Evolutionary conservation across 2,329 filamentous ascomycete species (phyloP).

Genomic region (Paraconiothyrium brasiliense): DNA sequence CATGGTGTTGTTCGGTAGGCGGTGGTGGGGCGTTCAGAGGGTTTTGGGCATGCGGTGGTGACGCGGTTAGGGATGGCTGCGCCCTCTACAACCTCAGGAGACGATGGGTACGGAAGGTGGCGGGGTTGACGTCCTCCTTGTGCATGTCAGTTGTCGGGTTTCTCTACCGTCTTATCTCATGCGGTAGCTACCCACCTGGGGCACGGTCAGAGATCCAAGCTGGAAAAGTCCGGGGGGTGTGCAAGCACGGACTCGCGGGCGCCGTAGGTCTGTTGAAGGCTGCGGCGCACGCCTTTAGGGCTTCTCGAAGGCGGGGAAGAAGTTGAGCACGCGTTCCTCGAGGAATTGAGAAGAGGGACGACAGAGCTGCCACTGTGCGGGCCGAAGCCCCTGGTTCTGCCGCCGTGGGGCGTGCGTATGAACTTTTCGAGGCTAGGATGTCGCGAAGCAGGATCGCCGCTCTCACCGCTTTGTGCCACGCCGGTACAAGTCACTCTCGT

Average conservation of each 20-base stretch:
- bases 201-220: slow-evolving; percentile 4
- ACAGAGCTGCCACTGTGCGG: slow-evolving; percentile 10
- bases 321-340: not conserved
- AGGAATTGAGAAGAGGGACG: slow-evolving; percentile 1
- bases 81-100: not conserved
- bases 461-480: slow-evolving; percentile 25
- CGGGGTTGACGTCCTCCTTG: slow-evolving; percentile 1
- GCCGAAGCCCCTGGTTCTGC: slow-evolving; percentile 11
- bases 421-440: slow-evolving; percentile 26
- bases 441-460: slow-evolving; percentile 16
- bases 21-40: slow-evolving; percentile 27
- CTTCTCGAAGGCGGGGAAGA: not conserved
- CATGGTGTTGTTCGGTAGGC: slow-evolving; percentile 42
- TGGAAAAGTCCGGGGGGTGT: slow-evolving; percentile 6
- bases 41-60: slow-evolving; percentile 35
- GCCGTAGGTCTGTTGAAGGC: not conserved
- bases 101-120: not conserved
- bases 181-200: slow-evolving; percentile 7
- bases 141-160: not conserved
- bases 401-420: slow-evolving; percentile 22
- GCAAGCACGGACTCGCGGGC: slow-evolving; percentile 1
- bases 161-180: not conserved
- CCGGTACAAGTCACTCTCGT: not conserved
- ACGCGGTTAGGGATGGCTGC: slow-evolving; percentile 22
- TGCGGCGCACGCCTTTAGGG: not conserved